These are phyloP conservation scores for Xylaria sp. DNA, from an alignment of 2,329 filamentous ascomycete genomes.

Conservation along the genomic window DNA sequence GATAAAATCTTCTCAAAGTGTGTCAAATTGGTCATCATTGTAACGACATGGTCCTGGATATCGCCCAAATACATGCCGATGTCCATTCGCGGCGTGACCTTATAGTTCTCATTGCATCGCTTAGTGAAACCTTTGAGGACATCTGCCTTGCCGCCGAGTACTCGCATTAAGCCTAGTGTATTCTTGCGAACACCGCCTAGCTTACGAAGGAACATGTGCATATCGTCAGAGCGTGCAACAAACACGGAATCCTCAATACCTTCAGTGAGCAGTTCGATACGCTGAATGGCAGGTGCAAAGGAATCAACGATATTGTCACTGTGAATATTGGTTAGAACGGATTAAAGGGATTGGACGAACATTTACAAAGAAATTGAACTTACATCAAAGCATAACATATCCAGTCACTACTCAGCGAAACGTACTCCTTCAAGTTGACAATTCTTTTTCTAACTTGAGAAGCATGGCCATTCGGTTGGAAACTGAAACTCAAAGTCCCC, in stretches of 20 bases:
- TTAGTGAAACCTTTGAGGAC: constrained; percentile 98
- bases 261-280: constrained; percentile 89
- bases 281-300: constrained; percentile 88
- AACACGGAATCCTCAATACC: constrained; percentile 96
- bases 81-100: constrained; percentile 93
- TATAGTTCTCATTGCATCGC: constrained; percentile 97
- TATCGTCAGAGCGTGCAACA: constrained; percentile 89
- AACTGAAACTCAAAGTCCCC: constrained; percentile 94
- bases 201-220: constrained; percentile 83
- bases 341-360: not conserved
- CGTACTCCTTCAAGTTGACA: constrained; percentile 90
- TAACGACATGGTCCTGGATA: constrained; percentile 99
- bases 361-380: constrained; percentile 49
- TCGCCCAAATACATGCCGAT: constrained; percentile 96
- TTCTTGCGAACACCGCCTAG: constrained; percentile 94
- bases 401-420: constrained; percentile 95
- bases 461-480: constrained; percentile 86
- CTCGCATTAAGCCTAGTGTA: constrained; percentile 90
- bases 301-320: constrained; percentile 97
- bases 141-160: constrained; percentile 97
- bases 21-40: constrained; percentile 95
- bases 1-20: constrained; percentile 99
- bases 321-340: constrained; percentile 40
- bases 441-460: constrained; percentile 92
- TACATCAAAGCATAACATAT: constrained; percentile 98